A percentile compares a stretch with the other conserved stretches of the same genome.
Conservation (phyloP, 2,329 filamentous ascomycete genomes). For the Colletotrichum nymphaeae region DNA sequence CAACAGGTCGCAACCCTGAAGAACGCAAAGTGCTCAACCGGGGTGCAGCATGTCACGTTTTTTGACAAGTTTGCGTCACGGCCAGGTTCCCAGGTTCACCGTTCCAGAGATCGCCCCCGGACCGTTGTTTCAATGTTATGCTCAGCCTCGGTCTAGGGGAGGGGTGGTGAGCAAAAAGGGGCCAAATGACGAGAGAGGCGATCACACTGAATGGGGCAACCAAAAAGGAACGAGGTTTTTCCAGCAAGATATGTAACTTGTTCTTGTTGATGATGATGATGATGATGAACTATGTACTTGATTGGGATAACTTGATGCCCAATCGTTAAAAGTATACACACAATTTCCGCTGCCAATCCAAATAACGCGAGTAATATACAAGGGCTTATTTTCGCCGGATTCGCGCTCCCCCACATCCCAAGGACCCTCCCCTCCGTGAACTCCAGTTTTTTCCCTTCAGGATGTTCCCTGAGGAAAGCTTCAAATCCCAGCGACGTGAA, state of each 20-base stretch:
- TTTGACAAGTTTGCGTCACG: slow-evolving; percentile 16
- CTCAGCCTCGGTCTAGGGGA: slow-evolving; percentile 10
- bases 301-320: slow-evolving; percentile 3
- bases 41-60: not conserved
- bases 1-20: slow-evolving; percentile 15
- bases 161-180: not conserved
- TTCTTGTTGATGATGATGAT: not conserved
- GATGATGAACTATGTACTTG: slow-evolving; percentile 22
- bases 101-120: slow-evolving; percentile 8
- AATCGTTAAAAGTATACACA: slow-evolving; percentile 9
- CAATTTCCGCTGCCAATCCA: slow-evolving; percentile 11
- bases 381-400: slow-evolving; percentile 14
- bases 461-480: not conserved
- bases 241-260: not conserved
- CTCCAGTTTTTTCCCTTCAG: slow-evolving; percentile 2
- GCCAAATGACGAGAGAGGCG: not conserved
- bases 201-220: not conserved
- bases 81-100: not conserved
- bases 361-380: slow-evolving; percentile 29
- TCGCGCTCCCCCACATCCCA: not conserved
- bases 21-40: not conserved
- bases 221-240: not conserved
- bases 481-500: not conserved
- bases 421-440: not conserved
- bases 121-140: slow-evolving; percentile 18